Percentiles rank a stretch among this genome's conserved stretches.
Conservation (phyloP, 2,329 filamentous ascomycete genomes). For the Purpureocillium takamizusanense region DNA sequence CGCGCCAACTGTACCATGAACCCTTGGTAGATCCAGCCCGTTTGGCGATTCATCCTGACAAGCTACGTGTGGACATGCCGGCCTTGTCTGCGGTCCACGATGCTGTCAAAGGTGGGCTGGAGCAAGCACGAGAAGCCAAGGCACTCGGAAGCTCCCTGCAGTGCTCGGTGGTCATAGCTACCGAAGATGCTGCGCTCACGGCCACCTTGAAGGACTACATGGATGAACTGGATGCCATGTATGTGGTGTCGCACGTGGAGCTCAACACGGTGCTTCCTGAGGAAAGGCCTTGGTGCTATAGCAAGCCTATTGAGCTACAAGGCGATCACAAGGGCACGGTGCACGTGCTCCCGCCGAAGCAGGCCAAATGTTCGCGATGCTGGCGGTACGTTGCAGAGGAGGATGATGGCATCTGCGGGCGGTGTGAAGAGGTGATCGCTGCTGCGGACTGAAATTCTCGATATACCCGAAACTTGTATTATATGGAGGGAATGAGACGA, state of each 20-base stretch:
- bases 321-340: conserved; percentile 25
- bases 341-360: conserved; percentile 37
- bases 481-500: too few species aligned
- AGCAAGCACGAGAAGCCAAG: conserved; percentile 62
- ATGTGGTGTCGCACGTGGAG: conserved; percentile 59
- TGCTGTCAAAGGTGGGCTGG: conserved; percentile 67
- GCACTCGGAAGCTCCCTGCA: conserved; percentile 74
- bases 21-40: conserved; percentile 31
- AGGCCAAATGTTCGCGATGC: conserved; percentile 74
- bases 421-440: conserved; percentile 61
- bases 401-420: conserved; percentile 57
- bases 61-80: conserved; percentile 33
- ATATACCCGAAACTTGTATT: background rate
- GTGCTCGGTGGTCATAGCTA: conserved; percentile 54
- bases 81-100: conserved; percentile 47
- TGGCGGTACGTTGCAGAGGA: conserved; percentile 75
- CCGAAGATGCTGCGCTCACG: conserved; percentile 27
- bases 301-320: conserved; percentile 31
- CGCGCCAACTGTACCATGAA: conserved; percentile 36
- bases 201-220: conserved; percentile 28
- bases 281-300: conserved; percentile 29
- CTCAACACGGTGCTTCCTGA: conserved; percentile 27
- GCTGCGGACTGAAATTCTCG: conserved; percentile 2
- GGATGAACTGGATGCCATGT: conserved; percentile 52
- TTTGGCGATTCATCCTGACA: conserved; percentile 26